phyloP scores from a whole-genome alignment of 2,329 filamentous ascomycete genomes.

The Penicillium sp. region DNA sequence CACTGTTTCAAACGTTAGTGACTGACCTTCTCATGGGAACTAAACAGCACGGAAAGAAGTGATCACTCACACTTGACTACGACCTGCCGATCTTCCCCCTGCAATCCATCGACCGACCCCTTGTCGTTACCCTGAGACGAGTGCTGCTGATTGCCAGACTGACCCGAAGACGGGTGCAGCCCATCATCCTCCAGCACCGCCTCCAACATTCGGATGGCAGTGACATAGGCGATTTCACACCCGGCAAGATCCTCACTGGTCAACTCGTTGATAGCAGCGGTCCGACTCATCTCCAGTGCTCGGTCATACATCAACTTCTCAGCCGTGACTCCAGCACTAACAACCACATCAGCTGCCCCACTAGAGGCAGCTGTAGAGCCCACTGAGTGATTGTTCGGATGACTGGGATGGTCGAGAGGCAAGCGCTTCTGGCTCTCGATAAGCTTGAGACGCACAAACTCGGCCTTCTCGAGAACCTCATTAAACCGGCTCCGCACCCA shows the following conservation, averaged over 20 bases:
- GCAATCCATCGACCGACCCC: constrained; percentile 45
- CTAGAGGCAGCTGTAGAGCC: constrained; percentile 60
- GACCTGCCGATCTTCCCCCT: constrained; percentile 51
- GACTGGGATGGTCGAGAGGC: constrained; percentile 80
- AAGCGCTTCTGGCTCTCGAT: constrained; percentile 82
- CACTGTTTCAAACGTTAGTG: constrained; percentile 40
- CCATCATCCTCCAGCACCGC: constrained; percentile 87
- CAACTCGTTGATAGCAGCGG: constrained; percentile 93
- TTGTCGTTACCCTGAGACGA: constrained; percentile 38
- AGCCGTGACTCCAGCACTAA: constrained; percentile 87
- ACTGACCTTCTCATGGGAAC: background rate
- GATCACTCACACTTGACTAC: constrained; percentile 52
- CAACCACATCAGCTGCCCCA: constrained; percentile 73
- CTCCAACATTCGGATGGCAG: constrained; percentile 91
- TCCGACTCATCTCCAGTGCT: constrained; percentile 92
- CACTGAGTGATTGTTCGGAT: constrained; percentile 74
- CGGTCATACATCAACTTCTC: constrained; percentile 99
- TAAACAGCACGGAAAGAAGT: background rate
- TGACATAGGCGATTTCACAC: constrained; percentile 91
- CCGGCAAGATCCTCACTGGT: constrained; percentile 84
- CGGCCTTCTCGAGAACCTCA: constrained; percentile 93
- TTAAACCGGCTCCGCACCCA: constrained; percentile 96
- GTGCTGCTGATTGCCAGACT: constrained; percentile 24
- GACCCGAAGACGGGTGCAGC: constrained; percentile 31
- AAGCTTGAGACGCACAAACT: constrained; percentile 86